A percentile compares a stretch with the other conserved stretches of the same genome.
phyloP scores from a whole-genome alignment of 345 rosid genomes.

The Erodium maritimum region DNA sequence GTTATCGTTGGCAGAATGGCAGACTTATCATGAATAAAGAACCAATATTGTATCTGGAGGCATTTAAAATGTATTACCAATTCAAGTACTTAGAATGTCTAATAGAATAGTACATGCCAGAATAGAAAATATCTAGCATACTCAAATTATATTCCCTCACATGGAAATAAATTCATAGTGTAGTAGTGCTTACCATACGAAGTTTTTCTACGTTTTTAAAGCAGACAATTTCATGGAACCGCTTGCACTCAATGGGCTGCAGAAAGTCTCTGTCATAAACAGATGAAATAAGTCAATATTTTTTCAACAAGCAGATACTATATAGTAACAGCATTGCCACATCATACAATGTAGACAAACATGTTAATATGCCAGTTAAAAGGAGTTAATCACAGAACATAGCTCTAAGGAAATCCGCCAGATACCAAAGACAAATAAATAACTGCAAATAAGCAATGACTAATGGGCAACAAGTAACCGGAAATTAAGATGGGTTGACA shows the following conservation, averaged over 20 bases:
- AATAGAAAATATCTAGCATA: too few species aligned
- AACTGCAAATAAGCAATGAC: too few species aligned
- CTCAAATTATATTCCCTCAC: too few species aligned
- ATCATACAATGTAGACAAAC: not conserved
- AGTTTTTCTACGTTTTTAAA: slow-evolving; percentile 63
- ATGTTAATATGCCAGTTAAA: not conserved
- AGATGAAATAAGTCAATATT: not conserved
- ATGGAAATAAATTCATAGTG: too few species aligned
- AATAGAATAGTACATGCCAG: too few species aligned
- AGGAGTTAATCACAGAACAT: not conserved
- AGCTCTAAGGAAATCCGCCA: not conserved
- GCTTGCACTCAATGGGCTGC: slow-evolving; percentile 62
- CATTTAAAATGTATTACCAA: too few species aligned
- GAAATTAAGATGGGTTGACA: not conserved
- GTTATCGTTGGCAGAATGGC: not conserved
- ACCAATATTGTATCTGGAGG: not conserved
- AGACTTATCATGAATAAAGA: slow-evolving; percentile 1
- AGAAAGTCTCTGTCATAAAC: slow-evolving; percentile 46
- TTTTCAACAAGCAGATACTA: not conserved
- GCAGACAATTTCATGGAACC: slow-evolving; percentile 70
- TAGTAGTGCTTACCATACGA: slow-evolving; percentile 53
- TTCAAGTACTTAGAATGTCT: too few species aligned
- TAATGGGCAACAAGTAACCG: not conserved
- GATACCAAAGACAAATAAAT: not conserved
- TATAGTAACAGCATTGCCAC: not conserved